Evolutionary conservation across 208 protist genomes (phyloP).

Genomic region (Endotrypanum monterogeii): DNA sequence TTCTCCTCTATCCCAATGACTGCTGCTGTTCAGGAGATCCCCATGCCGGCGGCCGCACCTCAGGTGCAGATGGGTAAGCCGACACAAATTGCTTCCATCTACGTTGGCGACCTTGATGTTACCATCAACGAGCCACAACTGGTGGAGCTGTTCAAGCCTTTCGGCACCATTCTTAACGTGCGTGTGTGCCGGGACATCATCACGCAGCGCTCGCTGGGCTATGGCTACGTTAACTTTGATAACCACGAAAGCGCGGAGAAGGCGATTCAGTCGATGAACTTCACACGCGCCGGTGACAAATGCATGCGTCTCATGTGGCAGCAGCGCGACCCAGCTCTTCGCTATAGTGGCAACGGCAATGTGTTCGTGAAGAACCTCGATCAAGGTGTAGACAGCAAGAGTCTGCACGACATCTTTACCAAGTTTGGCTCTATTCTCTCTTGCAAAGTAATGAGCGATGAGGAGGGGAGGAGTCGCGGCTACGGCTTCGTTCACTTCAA

Average conservation of each 20-base stretch:
- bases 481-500: conserved; percentile 99
- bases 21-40: conserved; percentile 29
- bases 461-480: conserved; percentile 93
- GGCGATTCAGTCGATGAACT: conserved; percentile 98
- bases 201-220: conserved; percentile 97
- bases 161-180: conserved; percentile 98
- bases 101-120: conserved; percentile 98
- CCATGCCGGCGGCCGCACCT: conserved; percentile 23
- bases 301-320: conserved; percentile 99
- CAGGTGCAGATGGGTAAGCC: conserved; percentile 44
- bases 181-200: conserved; percentile 98
- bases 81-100: conserved; percentile 96
- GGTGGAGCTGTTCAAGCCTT: conserved; percentile 97
- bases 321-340: conserved; percentile 97
- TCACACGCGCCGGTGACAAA: conserved; percentile 93
- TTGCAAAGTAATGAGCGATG: conserved; percentile 96
- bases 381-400: conserved; percentile 96
- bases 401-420: conserved; percentile 97
- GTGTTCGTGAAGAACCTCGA: conserved; percentile 99
- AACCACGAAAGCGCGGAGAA: conserved; percentile 95
- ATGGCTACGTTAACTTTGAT: conserved; percentile 99
- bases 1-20: neutral
- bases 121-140: conserved; percentile 92
- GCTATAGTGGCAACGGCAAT: conserved; percentile 98
- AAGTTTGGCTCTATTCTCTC: conserved; percentile 98